Conservation (phyloP, 257 asterid species). For the Fraxinus americana region DNA sequence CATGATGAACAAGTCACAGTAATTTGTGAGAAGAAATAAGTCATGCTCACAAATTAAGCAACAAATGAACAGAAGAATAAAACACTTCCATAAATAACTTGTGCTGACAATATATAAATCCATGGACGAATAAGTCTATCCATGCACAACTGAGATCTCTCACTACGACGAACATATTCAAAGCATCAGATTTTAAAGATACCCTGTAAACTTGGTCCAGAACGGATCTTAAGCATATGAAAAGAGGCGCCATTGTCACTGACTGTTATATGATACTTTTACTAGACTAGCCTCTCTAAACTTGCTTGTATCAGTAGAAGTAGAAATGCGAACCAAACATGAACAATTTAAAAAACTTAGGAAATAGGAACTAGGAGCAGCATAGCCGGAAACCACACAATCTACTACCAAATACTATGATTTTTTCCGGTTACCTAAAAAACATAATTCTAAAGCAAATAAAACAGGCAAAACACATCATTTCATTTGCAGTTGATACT, state of each 20-base stretch:
- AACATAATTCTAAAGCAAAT: no score
- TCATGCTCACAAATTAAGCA: neutral
- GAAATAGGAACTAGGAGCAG: no score
- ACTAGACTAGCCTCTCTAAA: neutral
- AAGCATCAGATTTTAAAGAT: neutral
- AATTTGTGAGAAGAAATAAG: neutral
- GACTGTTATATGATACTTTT: neutral
- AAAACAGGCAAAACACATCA: no score
- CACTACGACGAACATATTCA: neutral
- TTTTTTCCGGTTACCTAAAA: no score
- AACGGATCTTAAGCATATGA: neutral
- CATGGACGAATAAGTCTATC: neutral
- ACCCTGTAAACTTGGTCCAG: neutral
- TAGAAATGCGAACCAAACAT: no score
- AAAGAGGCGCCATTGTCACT: neutral
- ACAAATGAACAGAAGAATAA: no score
- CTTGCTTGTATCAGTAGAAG: neutral
- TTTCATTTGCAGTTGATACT: no score
- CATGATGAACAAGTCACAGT: neutral
- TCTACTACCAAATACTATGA: no score
- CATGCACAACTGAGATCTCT: neutral
- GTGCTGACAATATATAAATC: neutral
- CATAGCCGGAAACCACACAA: no score
- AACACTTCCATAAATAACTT: neutral
- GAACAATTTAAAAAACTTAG: no score